Base-by-base conservation (phyloP, 2,329 filamentous ascomycete genomes). In the Dothideomycetidae sp. region DNA sequence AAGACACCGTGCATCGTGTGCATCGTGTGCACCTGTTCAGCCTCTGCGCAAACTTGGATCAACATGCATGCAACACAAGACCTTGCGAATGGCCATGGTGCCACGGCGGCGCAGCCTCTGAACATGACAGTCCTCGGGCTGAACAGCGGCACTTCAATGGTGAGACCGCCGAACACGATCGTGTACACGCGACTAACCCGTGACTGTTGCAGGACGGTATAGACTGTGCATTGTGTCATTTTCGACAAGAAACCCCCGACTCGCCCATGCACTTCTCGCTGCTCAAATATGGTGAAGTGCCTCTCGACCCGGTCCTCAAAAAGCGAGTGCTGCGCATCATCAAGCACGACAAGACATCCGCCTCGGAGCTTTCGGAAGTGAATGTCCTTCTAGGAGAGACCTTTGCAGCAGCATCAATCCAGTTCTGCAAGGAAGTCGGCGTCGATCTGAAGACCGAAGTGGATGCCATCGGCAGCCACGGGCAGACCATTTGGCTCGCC, bases 321-420 rank as follows among this genome's bases (percentile, higher is more conserved):
- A 67, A 66, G 46, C 62, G 65, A 2, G 65, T 75, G 21, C 66
- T 75, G 59, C 59, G 65, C 36, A 67, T 74, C 51, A 73, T 76
- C 42, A 57, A 66, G 21, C 59, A 69, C 48, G 67, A 71, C 48
- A 58, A 56, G 31, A 71, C 66, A 3, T 66, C 68, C 1, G 64
- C 69, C 1, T 63, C 65, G 31, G 66, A 68, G 45, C 52, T 73
- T 10, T 68, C 69, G 3, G 66, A 71, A 46, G 61, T 74, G 42
- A 75, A 76, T 42, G 64, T 71, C 10, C 56, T 67, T 15, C 59
- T 76, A 3, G 71, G 71, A 5, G 65, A 72, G 49, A 64, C 66
- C 5, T 73, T 75, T 48, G 66, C 71, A 1, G 53, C 54, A 0
- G 68, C 70, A 1, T 68, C 65, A 29, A 56, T 63, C 23, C 48